Percentiles rank a stretch among this genome's conserved stretches.
Evolutionary conservation across 108 stramenopile genomes (phyloP).

Genomic region (Cyclotella cryptica): DNA sequence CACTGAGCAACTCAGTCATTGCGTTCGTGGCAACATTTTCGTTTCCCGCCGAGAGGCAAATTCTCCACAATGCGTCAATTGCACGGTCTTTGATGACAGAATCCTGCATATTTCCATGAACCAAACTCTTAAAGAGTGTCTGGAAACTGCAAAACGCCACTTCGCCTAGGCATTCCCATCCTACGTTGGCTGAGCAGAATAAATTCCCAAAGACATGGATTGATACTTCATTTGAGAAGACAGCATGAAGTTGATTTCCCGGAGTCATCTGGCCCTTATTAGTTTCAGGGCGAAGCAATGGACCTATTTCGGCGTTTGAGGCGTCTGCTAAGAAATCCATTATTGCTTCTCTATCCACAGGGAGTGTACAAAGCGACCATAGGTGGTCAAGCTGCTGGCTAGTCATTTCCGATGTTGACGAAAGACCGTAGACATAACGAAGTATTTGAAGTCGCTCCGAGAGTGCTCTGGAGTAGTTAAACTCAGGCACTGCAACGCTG

Average conservation of each 20-base stretch:
- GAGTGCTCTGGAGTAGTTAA: constrained; percentile 55
- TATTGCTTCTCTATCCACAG: constrained; percentile 76
- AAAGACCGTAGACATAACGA: constrained; percentile 79
- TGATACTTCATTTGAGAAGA: constrained; percentile 70
- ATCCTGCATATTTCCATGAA: constrained; percentile 16
- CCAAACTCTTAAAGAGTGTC: constrained; percentile 59
- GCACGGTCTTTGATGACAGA: constrained; percentile 48
- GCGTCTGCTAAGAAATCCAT: constrained; percentile 85
- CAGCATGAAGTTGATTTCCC: constrained; percentile 60
- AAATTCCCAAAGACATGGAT: constrained; percentile 70
- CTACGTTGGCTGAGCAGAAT: constrained; percentile 74
- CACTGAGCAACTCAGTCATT: constrained; percentile 83
- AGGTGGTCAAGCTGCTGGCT: constrained; percentile 63
- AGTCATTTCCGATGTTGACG: constrained; percentile 55
- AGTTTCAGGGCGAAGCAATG: constrained; percentile 34
- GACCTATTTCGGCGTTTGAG: constrained; percentile 46
- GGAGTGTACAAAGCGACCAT: constrained; percentile 75
- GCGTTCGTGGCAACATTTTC: constrained; percentile 78
- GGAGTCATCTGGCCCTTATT: neutral
- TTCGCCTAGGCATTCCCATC: constrained; percentile 67
- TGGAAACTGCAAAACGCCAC: constrained; percentile 80
- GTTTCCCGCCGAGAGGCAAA: constrained; percentile 72
- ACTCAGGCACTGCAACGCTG: constrained; percentile 37
- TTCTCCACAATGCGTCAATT: constrained; percentile 85
- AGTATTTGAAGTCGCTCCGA: constrained; percentile 72